Evolutionary conservation across 129 eudicot genomes (phyloP).

Genomic region (Solidago caesia): DNA sequence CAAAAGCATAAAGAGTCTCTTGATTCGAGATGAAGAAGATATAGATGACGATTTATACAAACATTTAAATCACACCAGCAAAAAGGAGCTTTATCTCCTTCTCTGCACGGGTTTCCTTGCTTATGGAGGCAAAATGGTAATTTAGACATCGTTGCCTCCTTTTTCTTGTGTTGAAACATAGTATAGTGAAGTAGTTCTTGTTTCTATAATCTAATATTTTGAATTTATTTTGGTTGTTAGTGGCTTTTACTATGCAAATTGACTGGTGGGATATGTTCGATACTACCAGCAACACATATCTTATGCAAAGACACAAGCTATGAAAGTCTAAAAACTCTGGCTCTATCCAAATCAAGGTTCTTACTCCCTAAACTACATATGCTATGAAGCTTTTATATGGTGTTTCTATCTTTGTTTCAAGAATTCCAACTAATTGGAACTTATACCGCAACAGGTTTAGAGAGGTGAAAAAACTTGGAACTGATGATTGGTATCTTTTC

Average conservation of each 20-base stretch:
- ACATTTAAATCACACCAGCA: not conserved
- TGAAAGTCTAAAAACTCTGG: not conserved
- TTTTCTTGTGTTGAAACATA: not conserved
- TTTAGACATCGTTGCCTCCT: not conserved
- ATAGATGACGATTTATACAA: not conserved
- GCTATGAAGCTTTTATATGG: not conserved
- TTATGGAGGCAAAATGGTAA: not conserved
- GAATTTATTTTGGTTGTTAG: not conserved
- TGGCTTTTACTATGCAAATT: not conserved
- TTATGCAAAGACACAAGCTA: not conserved
- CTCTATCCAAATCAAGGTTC: constrained; percentile 17
- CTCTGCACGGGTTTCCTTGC: constrained; percentile 21
- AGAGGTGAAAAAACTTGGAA: constrained; percentile 10
- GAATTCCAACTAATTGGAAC: not conserved
- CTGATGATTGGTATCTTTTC: not conserved
- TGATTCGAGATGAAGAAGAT: not conserved
- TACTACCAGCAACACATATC: not conserved
- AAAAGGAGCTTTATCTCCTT: constrained; percentile 18
- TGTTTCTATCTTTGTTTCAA: not conserved
- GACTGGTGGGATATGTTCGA: not conserved
- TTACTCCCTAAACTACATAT: not conserved
- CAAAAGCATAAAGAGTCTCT: not conserved
- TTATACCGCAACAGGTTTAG: not conserved
- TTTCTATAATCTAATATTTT: not conserved
- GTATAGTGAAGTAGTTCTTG: not conserved